Evolutionary conservation across 805 yeast genomes (phyloP).

Genomic region (Yarrowia yakushimensis): DNA sequence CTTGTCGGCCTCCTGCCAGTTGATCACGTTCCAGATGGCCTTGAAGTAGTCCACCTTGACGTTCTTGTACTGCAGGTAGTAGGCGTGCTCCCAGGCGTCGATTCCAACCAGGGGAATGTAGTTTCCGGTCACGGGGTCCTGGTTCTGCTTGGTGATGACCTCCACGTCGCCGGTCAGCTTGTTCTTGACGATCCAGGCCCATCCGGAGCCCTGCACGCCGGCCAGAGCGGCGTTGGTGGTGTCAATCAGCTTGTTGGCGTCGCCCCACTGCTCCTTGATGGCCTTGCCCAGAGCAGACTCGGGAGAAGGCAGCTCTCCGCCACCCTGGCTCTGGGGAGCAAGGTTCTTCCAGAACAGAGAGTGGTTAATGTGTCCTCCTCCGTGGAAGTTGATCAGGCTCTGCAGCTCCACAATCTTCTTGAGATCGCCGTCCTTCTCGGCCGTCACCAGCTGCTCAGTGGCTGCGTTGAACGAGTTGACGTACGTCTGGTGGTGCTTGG

Average conservation of each 20-base stretch:
- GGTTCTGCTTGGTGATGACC: conserved; percentile 78
- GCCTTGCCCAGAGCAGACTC: conserved; percentile 58
- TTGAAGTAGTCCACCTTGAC: conserved; percentile 88
- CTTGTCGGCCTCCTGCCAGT: conserved; percentile 86
- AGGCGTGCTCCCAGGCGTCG: conserved; percentile 97
- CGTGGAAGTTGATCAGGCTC: conserved; percentile 81
- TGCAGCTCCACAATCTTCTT: conserved; percentile 57
- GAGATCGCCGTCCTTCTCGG: conserved; percentile 56
- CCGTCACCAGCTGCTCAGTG: conserved; percentile 66
- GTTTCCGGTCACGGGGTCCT: conserved; percentile 74
- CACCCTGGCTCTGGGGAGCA: conserved; percentile 70
- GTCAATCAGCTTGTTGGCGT: conserved; percentile 61
- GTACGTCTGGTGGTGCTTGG: conserved; percentile 89
- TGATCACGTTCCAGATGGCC: conserved; percentile 90
- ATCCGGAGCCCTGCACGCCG: conserved; percentile 91
- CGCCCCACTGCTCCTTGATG: conserved; percentile 63
- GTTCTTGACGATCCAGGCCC: conserved; percentile 90
- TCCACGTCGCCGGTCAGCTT: conserved; percentile 65
- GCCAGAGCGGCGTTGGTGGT: conserved; percentile 70
- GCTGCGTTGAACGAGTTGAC: conserved; percentile 82
- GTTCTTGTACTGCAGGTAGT: conserved; percentile 89
- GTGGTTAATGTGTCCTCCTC: conserved; percentile 90
- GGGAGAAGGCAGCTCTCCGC: conserved; percentile 61
- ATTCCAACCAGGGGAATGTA: conserved; percentile 78
- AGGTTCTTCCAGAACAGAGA: conserved; percentile 82